Base-by-base conservation (phyloP, 768 basidiomycete species). In the Lactifluus rugatus region DNA sequence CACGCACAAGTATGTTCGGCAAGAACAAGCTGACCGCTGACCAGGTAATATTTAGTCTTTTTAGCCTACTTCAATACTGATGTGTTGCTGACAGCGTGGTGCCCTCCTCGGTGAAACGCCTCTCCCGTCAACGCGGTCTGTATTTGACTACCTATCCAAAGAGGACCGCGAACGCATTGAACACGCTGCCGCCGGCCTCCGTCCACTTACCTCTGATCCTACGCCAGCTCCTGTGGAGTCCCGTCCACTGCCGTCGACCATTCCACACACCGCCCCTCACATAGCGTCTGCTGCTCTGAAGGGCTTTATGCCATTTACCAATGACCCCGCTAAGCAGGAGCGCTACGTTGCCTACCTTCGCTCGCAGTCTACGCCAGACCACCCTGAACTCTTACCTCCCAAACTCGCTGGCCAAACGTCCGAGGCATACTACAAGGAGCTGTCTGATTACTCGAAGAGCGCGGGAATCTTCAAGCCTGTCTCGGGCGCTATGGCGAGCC, bases 61-160 rank as follows among this genome's bases (percentile, higher is more conserved):
- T 23, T 17, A 2, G 11, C 31, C 7, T 23, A 17, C 21, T 23
- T 21, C 26, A 31, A 16, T 25, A 17, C 36, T 34, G 42, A 53
- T 48, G 17, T 25, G n/a, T 48, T 26, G 31, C 37, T 42, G 13
- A 45, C 26, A 97, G 93, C 81, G 96, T 51, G 95, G 93, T 26
- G 72, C 78, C 1, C 75, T 87, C 19, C 75, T 98, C 0, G 94
- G 94, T 54, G 96, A 98, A 71, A 81, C 81, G 10, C 82, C 82
- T 11, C 74, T 89, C 11, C 78, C 83, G 13, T 72, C 83, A 3
- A 80, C 88, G 2, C 82, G 83, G 11, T 97, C 95, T 0, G 81
- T 99, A 16, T 97, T 95, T 69, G 94, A 98, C 46, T 98, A 84
- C 68, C 82, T 98, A 69, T 95, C 96, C 0, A 81, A 87, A 62